Conservation (phyloP, 2,329 filamentous ascomycete species). For the Teratosphaeria pseudoeucalypti region DNA sequence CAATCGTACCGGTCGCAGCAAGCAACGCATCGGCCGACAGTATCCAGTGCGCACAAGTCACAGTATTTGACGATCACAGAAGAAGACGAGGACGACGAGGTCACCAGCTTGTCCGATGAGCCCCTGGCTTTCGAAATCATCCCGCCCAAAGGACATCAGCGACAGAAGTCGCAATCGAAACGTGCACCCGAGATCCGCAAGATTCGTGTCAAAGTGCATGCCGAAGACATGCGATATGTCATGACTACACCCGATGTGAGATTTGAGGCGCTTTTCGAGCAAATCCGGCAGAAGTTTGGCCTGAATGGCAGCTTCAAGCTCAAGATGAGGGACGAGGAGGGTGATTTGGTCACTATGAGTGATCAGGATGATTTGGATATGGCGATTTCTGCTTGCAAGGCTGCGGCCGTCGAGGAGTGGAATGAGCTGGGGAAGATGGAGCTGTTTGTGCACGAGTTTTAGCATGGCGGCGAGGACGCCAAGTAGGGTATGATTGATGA, state of each 20-base stretch:
- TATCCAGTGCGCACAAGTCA: conserved; percentile 26
- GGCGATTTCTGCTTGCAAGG: conserved; percentile 58
- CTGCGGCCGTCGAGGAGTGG: conserved; percentile 56
- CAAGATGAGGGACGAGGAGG: conserved; percentile 77
- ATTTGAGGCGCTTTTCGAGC: conserved; percentile 67
- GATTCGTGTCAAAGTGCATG: conserved; percentile 86
- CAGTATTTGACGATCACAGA: conserved; percentile 64
- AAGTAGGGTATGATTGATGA: neutral
- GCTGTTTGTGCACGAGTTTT: conserved; percentile 41
- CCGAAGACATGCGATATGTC: conserved; percentile 82
- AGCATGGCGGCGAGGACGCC: neutral
- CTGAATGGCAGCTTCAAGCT: conserved; percentile 69
- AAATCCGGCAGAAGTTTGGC: conserved; percentile 78
- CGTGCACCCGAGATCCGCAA: conserved; percentile 55
- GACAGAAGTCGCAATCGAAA: conserved; percentile 44
- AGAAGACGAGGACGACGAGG: conserved; percentile 58
- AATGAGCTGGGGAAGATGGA: conserved; percentile 88
- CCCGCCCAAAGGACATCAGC: conserved; percentile 22
- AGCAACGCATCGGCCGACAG: conserved; percentile 16
- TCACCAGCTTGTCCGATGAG: conserved; percentile 39
- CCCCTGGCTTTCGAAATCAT: conserved; percentile 50
- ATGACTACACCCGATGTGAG: conserved; percentile 66
- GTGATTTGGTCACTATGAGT: conserved; percentile 93
- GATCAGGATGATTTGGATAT: conserved; percentile 95
- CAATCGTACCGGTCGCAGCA: conserved; percentile 7